Percentiles rank a stretch among this genome's conserved stretches.
These are phyloP conservation scores for Podaxis rugospora DNA, from an alignment of 768 basidiomycete species.

Conservation along the genomic window DNA sequence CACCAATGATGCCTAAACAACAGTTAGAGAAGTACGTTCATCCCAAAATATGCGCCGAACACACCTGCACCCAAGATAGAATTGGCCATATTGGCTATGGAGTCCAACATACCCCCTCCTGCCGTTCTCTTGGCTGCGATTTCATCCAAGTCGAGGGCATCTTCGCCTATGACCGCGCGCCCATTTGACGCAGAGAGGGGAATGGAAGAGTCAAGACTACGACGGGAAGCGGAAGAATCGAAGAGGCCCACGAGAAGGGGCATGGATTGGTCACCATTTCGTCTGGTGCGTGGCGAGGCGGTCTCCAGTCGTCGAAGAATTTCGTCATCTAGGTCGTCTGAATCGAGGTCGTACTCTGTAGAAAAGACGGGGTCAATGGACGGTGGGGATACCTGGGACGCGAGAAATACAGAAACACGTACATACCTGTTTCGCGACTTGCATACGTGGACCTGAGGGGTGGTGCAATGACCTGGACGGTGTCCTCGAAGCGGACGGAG, in stretches of 20 bases:
- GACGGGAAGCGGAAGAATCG: conserved; percentile 55
- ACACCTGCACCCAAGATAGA: conserved; percentile 91
- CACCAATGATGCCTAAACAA: conserved; percentile 67
- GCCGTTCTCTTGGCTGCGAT: conserved; percentile 60
- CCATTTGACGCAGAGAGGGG: conserved; percentile 37
- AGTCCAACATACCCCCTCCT: conserved; percentile 75
- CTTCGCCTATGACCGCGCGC: conserved; percentile 27
- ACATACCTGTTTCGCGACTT: conserved; percentile 81
- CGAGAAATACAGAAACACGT: conserved; percentile 17
- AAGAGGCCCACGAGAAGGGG: conserved; percentile 79
- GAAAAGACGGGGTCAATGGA: conserved; percentile 1
- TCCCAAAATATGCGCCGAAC: conserved; percentile 16
- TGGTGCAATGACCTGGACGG: conserved; percentile 64
- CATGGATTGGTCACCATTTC: conserved; percentile 50
- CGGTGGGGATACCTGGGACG: background rate
- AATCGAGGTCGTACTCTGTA: conserved; percentile 79
- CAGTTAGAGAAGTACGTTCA: conserved; percentile 9
- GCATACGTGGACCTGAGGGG: conserved; percentile 66
- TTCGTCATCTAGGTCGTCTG: conserved; percentile 71
- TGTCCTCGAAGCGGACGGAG: conserved; percentile 61
- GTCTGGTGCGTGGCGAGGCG: conserved; percentile 26
- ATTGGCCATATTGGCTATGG: conserved; percentile 92
- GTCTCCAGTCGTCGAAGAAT: conserved; percentile 22
- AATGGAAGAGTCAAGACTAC: conserved; percentile 53
- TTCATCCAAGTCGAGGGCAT: conserved; percentile 63